Evolutionary conservation across 768 basidiomycete species (phyloP).

Genomic region (Myochromella boudieri): DNA sequence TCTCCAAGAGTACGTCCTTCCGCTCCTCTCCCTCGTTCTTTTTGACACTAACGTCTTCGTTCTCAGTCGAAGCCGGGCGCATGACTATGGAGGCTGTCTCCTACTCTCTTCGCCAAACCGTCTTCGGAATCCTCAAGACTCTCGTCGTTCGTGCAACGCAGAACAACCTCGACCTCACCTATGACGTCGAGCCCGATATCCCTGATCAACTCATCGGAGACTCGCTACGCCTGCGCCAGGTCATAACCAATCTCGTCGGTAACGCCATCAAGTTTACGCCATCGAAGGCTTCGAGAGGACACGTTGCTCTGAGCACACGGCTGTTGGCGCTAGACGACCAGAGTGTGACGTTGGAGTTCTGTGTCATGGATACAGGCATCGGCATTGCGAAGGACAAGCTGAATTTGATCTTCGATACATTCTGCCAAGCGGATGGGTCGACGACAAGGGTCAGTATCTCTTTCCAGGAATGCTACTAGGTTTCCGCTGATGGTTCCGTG

Average conservation of each 20-base stretch:
- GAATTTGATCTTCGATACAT: slow-evolving; percentile 98
- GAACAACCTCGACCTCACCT: slow-evolving; percentile 93
- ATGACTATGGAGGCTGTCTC: slow-evolving; percentile 99
- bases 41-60: slow-evolving; percentile 17
- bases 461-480: slow-evolving; percentile 12
- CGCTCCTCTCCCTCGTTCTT: neutral
- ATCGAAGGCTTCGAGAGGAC: slow-evolving; percentile 72
- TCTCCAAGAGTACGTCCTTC: slow-evolving; percentile 93
- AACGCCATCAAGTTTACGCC: slow-evolving; percentile 99
- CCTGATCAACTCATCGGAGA: slow-evolving; percentile 98
- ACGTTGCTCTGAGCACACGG: slow-evolving; percentile 87
- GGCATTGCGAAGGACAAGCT: slow-evolving; percentile 98
- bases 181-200: slow-evolving; percentile 93
- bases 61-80: slow-evolving; percentile 91
- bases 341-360: slow-evolving; percentile 92
- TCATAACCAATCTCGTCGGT: slow-evolving; percentile 92
- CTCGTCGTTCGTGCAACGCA: slow-evolving; percentile 97
- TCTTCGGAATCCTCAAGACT: slow-evolving; percentile 97
- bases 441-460: slow-evolving; percentile 76
- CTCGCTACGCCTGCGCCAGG: slow-evolving; percentile 89
- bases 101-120: slow-evolving; percentile 94
- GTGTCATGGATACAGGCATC: slow-evolving; percentile 96
- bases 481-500: slow-evolving; percentile 1
- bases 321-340: slow-evolving; percentile 77
- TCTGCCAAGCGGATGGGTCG: slow-evolving; percentile 98